Evolutionary conservation across 2,329 filamentous ascomycete species (phyloP), one percentile per base, ranked within the genome.

Genomic region (Harringtonia aguacate): DNA sequence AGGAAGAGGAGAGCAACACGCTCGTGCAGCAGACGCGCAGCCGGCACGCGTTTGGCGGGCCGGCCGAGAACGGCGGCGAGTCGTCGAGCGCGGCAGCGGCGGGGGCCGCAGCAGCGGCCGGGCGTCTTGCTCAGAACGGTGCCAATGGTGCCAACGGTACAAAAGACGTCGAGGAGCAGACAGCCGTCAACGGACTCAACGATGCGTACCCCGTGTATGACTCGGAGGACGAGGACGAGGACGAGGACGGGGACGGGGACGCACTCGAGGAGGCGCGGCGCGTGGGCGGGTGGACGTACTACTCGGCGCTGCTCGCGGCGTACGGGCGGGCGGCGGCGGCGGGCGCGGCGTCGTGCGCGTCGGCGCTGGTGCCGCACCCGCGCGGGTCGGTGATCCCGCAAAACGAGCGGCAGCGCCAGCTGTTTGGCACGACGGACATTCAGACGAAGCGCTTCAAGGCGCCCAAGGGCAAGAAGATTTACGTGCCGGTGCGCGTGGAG

Each of bases 401-500:
- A 55, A 66, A 75, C 63, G 61, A 77, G 62, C 63, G 73, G 21
- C 63, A 68, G 31, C 61, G 69, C 48, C 64, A 69, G 55, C 66
- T 78, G 12, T 75, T 79, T 33, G 75, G 75, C 8, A 57, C 62
- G 40, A 63, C 72, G 55, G 54, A 79, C 64, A 70, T 81, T 22
- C 69, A 73, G 50, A 68, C 61, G 27, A 75, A 71, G 60, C 71
- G 65, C 53, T 78, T 88, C 67, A 81, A 79, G 59, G 84, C 85
- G 9, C 85, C 85, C 13, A 81, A 78, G 60, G 85, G 85, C 43
- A 90, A 89, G 77, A 86, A 86, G 61, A 97, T 98, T 47, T 90
- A 97, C 56, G 92, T 98, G 21, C 90, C 90, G 14, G 83, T 97
- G 44, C 81, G 92, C 39, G 89, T 98, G 29, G 92, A 98, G 63